Percentiles rank a stretch among this genome's conserved stretches.
These are phyloP conservation scores for Eustoma russellianum DNA, from an alignment of 257 asterid species.

Conservation along the genomic window DNA sequence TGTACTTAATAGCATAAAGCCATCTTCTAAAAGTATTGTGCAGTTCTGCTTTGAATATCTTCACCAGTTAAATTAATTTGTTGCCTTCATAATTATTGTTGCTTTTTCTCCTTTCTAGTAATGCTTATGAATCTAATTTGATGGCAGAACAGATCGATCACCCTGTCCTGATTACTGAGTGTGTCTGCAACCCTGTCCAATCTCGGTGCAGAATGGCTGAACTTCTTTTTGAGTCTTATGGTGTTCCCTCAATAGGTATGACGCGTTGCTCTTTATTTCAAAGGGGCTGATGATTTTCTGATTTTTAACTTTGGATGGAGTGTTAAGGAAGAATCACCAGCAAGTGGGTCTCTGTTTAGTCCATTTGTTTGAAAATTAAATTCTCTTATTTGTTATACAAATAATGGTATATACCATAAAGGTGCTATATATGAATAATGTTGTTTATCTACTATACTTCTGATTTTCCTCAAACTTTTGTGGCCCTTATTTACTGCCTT, in stretches of 20 bases:
- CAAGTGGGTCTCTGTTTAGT: too few species aligned
- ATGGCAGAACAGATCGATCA: conserved; percentile 77
- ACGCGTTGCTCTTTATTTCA: neutral
- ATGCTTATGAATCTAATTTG: conserved; percentile 20
- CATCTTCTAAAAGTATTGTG: neutral
- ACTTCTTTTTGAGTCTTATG: conserved; percentile 93
- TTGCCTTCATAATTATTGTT: neutral
- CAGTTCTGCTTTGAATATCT: neutral
- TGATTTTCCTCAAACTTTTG: too few species aligned
- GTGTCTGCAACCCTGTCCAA: conserved; percentile 90
- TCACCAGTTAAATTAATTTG: neutral
- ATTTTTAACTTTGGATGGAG: neutral
- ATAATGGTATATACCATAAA: neutral
- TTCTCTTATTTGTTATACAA: too few species aligned
- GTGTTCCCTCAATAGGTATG: conserved; percentile 91
- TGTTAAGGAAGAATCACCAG: too few species aligned
- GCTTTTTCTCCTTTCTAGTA: neutral
- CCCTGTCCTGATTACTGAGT: conserved; percentile 92
- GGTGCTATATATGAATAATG: neutral
- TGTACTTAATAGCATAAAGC: neutral
- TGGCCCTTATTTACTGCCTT: neutral
- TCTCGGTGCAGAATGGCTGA: conserved; percentile 98
- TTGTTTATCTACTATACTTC: too few species aligned
- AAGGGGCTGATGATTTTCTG: conserved; percentile 1
- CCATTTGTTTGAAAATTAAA: too few species aligned